phyloP scores from a whole-genome alignment of 176 grass and related monocot species.

The Ensete ventricosum region DNA sequence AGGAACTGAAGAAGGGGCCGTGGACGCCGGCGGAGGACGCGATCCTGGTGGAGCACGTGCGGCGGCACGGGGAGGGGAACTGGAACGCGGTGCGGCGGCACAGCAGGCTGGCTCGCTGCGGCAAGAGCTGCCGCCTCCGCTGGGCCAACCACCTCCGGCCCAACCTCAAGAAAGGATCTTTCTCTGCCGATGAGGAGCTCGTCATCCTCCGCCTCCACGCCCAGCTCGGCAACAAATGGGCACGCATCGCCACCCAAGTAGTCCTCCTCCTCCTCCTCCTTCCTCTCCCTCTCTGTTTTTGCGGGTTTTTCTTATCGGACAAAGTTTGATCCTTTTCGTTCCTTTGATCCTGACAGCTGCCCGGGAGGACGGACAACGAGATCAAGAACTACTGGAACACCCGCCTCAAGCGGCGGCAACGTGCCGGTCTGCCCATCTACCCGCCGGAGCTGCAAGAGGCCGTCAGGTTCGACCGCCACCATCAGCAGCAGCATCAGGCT shows the following conservation, averaged over 20 bases:
- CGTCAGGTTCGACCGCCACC: not conserved
- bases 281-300: not conserved
- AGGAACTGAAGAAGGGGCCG: conserved; percentile 67
- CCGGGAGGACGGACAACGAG: conserved; percentile 18
- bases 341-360: not conserved
- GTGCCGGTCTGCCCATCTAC: conserved; percentile 47
- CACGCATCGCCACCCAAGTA: conserved; percentile 47
- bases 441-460: conserved; percentile 44
- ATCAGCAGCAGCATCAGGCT: not conserved
- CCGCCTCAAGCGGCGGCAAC: conserved; percentile 49
- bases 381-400: conserved; percentile 18
- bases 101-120: conserved; percentile 61
- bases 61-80: conserved; percentile 65
- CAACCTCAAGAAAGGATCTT: conserved; percentile 84
- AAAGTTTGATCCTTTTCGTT: not conserved
- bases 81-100: conserved; percentile 80
- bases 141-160: conserved; percentile 95
- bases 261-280: no score
- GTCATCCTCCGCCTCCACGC: conserved; percentile 73
- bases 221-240: conserved; percentile 75
- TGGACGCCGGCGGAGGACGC: conserved; percentile 81
- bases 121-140: conserved; percentile 90
- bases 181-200: conserved; percentile 67
- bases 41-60: conserved; percentile 65
- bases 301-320: not conserved